Percentiles rank a stretch among this genome's conserved stretches.
Conservation (phyloP, 23 red algal species). For the Gracilaria domingensis region DNA sequence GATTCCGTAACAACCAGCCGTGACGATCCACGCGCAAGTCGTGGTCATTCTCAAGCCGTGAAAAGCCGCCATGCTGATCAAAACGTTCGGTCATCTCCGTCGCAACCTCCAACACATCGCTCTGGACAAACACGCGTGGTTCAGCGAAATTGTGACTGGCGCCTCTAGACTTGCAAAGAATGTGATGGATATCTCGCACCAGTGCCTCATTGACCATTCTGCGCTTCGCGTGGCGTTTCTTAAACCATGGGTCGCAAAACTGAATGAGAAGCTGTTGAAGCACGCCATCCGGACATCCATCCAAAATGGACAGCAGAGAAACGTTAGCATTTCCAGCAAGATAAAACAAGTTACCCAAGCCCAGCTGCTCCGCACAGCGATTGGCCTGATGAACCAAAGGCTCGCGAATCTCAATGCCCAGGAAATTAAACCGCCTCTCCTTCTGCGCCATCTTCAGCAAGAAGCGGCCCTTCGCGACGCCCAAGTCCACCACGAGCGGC, state of each 20-base stretch:
- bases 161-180: constrained; percentile 35
- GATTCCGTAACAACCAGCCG: constrained; percentile 71
- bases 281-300: neutral
- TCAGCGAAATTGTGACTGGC: neutral
- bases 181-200: constrained; percentile 49
- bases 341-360: constrained; percentile 70
- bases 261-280: constrained; percentile 71
- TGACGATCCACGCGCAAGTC: constrained; percentile 14
- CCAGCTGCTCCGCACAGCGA: constrained; percentile 19
- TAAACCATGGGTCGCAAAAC: constrained; percentile 98
- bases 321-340: constrained; percentile 89
- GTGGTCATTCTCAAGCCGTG: neutral
- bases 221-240: constrained; percentile 93
- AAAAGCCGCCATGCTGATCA: constrained; percentile 44
- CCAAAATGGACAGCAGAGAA: constrained; percentile 55
- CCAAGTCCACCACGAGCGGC: constrained; percentile 88
- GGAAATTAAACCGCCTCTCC: constrained; percentile 67
- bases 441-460: constrained; percentile 48
- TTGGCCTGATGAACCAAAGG: constrained; percentile 87
- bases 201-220: constrained; percentile 81
- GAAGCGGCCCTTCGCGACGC: constrained; percentile 90
- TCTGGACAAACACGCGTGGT: constrained; percentile 53
- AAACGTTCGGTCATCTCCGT: constrained; percentile 66
- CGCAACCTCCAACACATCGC: constrained; percentile 83
- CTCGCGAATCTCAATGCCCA: constrained; percentile 94